Conservation (phyloP, 2,329 filamentous ascomycete genomes). For the Onygenales sp. region DNA sequence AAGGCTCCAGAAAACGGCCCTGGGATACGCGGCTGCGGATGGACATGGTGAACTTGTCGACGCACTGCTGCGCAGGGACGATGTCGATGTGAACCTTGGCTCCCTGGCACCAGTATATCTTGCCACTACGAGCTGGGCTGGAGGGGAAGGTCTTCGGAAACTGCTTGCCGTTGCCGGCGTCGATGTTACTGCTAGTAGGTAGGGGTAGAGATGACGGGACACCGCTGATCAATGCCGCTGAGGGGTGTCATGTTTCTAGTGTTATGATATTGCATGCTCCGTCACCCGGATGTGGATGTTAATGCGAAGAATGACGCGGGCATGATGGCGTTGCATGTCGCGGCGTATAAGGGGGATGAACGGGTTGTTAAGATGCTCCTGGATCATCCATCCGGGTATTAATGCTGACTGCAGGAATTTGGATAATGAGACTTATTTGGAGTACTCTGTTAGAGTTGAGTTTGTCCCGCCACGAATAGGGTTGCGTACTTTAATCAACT, state of each 20-base stretch:
- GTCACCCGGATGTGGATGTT: not conserved
- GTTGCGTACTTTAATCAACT: too few species aligned
- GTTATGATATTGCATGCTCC: not conserved
- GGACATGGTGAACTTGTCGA: not conserved
- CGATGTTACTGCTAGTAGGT: not conserved
- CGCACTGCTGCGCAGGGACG: not conserved
- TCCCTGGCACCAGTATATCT: not conserved
- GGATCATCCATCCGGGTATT: not conserved
- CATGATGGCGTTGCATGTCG: not conserved
- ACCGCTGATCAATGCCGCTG: not conserved
- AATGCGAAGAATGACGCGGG: not conserved
- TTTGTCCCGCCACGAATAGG: not conserved
- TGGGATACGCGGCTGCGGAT: not conserved
- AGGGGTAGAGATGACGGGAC: not conserved
- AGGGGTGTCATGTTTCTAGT: not conserved
- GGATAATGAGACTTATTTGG: not conserved
- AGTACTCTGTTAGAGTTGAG: not conserved
- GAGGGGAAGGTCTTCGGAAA: not conserved
- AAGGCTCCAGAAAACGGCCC: not conserved
- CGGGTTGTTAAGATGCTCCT: not conserved
- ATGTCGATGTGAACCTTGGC: not conserved
- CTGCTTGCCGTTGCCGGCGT: not conserved
- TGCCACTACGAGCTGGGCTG: not conserved
- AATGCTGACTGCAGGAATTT: not conserved
- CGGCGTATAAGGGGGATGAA: not conserved